Conservation (phyloP, 73 alveolate species). For the Tetrahymena malaccensis region DNA sequence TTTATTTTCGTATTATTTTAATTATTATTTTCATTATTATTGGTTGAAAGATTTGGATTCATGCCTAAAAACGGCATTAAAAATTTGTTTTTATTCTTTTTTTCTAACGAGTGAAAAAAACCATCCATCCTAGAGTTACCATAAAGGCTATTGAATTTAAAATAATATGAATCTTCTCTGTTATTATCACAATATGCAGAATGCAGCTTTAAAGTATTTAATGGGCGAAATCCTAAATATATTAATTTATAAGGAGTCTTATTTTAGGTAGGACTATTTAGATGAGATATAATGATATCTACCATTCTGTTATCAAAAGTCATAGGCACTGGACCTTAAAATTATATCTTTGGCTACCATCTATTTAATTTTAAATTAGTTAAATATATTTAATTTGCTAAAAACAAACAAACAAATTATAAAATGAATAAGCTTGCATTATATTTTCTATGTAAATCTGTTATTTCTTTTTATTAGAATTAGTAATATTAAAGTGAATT, state of each 20-base stretch:
- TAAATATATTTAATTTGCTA: background rate
- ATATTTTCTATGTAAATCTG: background rate
- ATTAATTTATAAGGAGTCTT: background rate
- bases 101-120: background rate
- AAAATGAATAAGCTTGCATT: background rate
- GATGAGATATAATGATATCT: background rate
- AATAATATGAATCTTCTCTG: background rate
- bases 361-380: background rate
- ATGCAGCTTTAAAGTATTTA: background rate
- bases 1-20: too few relatives aligned
- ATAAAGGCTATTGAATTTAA: background rate
- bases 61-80: background rate
- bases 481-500: background rate
- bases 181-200: background rate
- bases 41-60: background rate
- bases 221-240: background rate
- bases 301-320: background rate
- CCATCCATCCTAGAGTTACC: background rate
- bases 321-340: background rate
- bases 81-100: background rate
- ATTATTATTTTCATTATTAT: background rate
- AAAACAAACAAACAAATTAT: too few relatives aligned
- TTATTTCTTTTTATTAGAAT: background rate
- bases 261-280: background rate
- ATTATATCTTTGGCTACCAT: background rate